Evolutionary conservation across 129 eudicot species (phyloP).

Genomic region (Saposhnikovia divaricata): DNA sequence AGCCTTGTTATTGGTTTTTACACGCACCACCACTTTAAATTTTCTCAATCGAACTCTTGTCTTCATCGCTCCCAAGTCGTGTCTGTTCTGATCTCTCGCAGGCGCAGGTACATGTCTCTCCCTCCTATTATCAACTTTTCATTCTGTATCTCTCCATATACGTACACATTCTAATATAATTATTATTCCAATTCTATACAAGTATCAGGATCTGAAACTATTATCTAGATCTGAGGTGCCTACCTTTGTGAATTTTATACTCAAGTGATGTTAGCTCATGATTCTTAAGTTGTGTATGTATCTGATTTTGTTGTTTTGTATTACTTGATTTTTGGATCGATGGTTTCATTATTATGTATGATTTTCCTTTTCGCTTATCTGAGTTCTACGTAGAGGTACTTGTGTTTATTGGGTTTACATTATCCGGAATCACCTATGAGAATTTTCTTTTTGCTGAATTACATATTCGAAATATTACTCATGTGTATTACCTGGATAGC

Average conservation of each 20-base stretch:
- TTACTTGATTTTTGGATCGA: neutral
- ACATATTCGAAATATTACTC: too few relatives aligned
- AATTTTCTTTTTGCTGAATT: too few relatives aligned
- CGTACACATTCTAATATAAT: neutral
- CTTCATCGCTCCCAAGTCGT: neutral
- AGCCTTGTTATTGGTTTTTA: neutral
- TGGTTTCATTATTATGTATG: too few relatives aligned
- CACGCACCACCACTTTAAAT: neutral
- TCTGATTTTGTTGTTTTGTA: neutral
- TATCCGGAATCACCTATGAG: too few relatives aligned
- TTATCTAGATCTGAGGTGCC: neutral
- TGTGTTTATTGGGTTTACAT: too few relatives aligned
- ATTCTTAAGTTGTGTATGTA: neutral
- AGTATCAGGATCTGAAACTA: constrained; percentile 1
- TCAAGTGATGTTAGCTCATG: neutral
- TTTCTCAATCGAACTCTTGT: neutral
- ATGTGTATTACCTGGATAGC: too few relatives aligned
- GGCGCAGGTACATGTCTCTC: neutral
- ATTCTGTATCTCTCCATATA: too few relatives aligned
- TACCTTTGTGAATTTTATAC: neutral
- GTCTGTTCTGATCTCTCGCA: neutral
- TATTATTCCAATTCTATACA: neutral
- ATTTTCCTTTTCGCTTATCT: too few relatives aligned
- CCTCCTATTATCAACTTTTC: neutral
- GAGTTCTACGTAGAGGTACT: too few relatives aligned